phyloP scores from a whole-genome alignment of 2,329 filamentous ascomycete species.

The Chaetothyriales sp. region DNA sequence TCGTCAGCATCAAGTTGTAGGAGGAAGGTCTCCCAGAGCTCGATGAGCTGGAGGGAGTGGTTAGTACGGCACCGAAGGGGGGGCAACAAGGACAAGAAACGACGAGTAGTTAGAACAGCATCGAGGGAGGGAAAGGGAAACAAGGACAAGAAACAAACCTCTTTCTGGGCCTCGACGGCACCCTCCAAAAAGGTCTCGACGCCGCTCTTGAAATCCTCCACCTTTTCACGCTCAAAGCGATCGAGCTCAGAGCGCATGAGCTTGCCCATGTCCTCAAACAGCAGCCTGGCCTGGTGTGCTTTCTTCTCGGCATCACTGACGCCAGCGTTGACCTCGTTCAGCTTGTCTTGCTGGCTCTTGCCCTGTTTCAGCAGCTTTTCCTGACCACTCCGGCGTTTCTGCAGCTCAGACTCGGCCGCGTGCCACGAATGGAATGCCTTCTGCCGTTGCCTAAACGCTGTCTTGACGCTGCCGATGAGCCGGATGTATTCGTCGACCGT shows the following conservation, averaged over 20 bases:
- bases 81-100: slow-evolving; percentile 19
- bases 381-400: slow-evolving; percentile 75
- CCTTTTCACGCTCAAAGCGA: slow-evolving; percentile 89
- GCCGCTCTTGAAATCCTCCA: slow-evolving; percentile 96
- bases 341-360: slow-evolving; percentile 84
- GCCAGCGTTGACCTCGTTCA: slow-evolving; percentile 83
- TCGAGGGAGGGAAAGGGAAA: too few relatives aligned
- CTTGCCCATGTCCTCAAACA: slow-evolving; percentile 96
- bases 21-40: slow-evolving; percentile 97
- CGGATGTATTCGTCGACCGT: slow-evolving; percentile 98
- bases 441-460: slow-evolving; percentile 78
- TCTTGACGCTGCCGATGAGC: slow-evolving; percentile 86
- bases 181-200: slow-evolving; percentile 97
- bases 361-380: slow-evolving; percentile 93
- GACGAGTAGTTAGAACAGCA: slow-evolving; percentile 25
- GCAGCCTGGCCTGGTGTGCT: slow-evolving; percentile 71
- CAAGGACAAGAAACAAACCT: slow-evolving; percentile 46
- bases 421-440: slow-evolving; percentile 96
- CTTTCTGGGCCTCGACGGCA: slow-evolving; percentile 94
- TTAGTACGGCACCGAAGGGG: slow-evolving; percentile 2
- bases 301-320: slow-evolving; percentile 89
- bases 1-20: slow-evolving; percentile 91
- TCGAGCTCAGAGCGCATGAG: slow-evolving; percentile 85
- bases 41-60: slow-evolving; percentile 51
- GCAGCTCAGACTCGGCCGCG: slow-evolving; percentile 70